Evolutionary conservation across 352 stramenopile genomes (phyloP).

Genomic region (Globisporangium rhizosaccharum): DNA sequence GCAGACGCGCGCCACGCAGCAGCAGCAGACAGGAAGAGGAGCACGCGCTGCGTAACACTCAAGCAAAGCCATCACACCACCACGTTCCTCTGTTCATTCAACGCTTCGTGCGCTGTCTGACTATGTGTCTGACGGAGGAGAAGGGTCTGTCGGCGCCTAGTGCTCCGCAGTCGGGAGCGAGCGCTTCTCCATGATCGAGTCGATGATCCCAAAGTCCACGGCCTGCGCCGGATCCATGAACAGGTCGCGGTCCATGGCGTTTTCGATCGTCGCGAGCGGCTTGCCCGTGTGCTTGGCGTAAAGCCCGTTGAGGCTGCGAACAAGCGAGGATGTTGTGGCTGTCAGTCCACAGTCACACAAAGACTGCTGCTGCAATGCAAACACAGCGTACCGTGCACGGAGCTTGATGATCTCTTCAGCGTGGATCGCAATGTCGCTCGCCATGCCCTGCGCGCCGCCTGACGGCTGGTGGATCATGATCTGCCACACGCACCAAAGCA

Average conservation of each 20-base stretch:
- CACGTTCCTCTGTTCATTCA: background rate
- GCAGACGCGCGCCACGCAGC: no score
- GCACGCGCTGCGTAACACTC: background rate
- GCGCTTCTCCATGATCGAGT: constrained; percentile 73
- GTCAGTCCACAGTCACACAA: background rate
- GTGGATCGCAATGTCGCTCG: constrained; percentile 98
- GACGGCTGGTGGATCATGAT: constrained; percentile 98
- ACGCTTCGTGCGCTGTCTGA: background rate
- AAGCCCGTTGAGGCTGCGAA: constrained; percentile 60
- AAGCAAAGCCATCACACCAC: background rate
- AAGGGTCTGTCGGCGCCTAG: background rate
- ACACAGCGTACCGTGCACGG: constrained; percentile 37
- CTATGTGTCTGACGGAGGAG: background rate
- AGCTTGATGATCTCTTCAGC: constrained; percentile 97
- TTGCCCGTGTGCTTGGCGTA: constrained; percentile 74
- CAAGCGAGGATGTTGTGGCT: background rate
- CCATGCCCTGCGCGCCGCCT: constrained; percentile 95
- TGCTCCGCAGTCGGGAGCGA: constrained; percentile 14
- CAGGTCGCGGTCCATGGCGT: constrained; percentile 82
- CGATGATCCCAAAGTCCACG: constrained; percentile 79
- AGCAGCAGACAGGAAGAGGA: no score
- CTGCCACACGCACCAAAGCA: constrained; percentile 17
- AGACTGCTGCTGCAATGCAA: constrained; percentile 11
- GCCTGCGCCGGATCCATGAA: constrained; percentile 80
- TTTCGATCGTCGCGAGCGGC: constrained; percentile 71